Conservation (phyloP, 495 filamentous ascomycete genomes). For the Penicillium simplicissimum region DNA sequence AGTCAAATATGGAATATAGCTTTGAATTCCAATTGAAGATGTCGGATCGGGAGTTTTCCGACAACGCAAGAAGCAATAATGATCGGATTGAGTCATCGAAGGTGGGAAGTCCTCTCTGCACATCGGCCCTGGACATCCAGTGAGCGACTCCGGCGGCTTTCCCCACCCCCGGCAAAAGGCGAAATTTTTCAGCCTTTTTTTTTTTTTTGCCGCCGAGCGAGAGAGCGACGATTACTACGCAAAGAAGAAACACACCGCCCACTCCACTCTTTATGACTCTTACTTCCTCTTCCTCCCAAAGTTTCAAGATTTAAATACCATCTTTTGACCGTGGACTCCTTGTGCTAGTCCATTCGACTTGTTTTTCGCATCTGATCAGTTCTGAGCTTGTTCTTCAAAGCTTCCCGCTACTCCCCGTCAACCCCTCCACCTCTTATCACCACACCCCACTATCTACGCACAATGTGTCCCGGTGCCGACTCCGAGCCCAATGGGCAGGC, state of each 20-base stretch:
- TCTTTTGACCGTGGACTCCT: slow-evolving; percentile 7
- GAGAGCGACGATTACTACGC: slow-evolving; percentile 28
- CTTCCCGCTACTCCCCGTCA: slow-evolving; percentile 5
- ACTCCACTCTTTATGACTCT: slow-evolving; percentile 18
- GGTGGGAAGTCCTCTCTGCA: neutral
- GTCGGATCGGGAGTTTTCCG: neutral
- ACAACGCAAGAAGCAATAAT: neutral
- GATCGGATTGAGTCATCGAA: neutral
- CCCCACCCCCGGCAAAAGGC: slow-evolving; percentile 21
- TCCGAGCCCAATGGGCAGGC: slow-evolving; percentile 48
- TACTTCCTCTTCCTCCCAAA: slow-evolving; percentile 15
- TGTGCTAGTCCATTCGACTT: slow-evolving; percentile 5
- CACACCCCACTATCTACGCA: slow-evolving; percentile 30
- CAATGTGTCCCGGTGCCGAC: slow-evolving; percentile 52
- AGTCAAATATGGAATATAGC: neutral
- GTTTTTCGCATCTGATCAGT: neutral
- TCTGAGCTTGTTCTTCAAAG: neutral
- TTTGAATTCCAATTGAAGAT: neutral
- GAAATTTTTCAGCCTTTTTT: slow-evolving; percentile 23
- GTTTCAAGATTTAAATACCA: slow-evolving; percentile 19
- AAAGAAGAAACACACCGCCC: slow-evolving; percentile 26
- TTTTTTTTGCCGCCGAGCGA: slow-evolving; percentile 30
- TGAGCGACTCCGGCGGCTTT: slow-evolving; percentile 17
- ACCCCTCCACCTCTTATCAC: slow-evolving; percentile 22
- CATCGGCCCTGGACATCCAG: neutral